Conservation (phyloP, 1,284 basidiomycete species). For the Ustilago curta region DNA sequence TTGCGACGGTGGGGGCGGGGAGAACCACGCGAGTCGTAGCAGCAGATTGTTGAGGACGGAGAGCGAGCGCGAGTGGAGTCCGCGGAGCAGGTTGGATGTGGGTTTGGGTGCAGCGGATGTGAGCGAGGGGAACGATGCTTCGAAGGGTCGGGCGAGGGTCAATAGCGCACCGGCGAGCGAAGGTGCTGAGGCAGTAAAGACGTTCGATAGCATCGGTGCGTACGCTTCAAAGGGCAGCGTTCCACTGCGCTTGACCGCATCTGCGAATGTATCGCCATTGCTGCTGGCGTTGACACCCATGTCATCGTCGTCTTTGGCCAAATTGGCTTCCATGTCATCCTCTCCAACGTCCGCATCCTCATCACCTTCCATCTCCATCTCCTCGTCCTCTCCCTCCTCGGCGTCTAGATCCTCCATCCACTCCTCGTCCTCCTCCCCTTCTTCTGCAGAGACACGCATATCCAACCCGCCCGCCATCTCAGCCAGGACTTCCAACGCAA, state of each 20-base stretch:
- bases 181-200: constrained; percentile 1
- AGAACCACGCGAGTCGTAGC: constrained; percentile 47
- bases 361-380: constrained; percentile 16
- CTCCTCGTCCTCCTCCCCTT: constrained; percentile 34
- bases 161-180: constrained; percentile 33
- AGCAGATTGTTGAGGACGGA: constrained; percentile 60
- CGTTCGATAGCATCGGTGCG: constrained; percentile 23
- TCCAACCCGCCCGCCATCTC: constrained; percentile 55
- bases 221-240: constrained; percentile 30
- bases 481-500: constrained; percentile 62
- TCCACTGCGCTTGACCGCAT: constrained; percentile 40
- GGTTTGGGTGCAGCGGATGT: constrained; percentile 1
- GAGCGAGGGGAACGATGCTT: constrained; percentile 46
- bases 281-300: constrained; percentile 11
- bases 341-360: constrained; percentile 13
- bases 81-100: constrained; percentile 27
- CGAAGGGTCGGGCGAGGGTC: constrained; percentile 43
- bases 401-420: constrained; percentile 43
- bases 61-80: constrained; percentile 52
- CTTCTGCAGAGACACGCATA: constrained; percentile 4
- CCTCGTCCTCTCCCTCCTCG: constrained; percentile 22
- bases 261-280: constrained; percentile 32
- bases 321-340: not conserved
- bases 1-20: constrained; percentile 62
- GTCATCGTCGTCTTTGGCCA: constrained; percentile 25